Evolutionary conservation across 352 stramenopile species (phyloP), one percentile per base, ranked within the genome.

Genomic region (Pelagophyceae sp.): DNA sequence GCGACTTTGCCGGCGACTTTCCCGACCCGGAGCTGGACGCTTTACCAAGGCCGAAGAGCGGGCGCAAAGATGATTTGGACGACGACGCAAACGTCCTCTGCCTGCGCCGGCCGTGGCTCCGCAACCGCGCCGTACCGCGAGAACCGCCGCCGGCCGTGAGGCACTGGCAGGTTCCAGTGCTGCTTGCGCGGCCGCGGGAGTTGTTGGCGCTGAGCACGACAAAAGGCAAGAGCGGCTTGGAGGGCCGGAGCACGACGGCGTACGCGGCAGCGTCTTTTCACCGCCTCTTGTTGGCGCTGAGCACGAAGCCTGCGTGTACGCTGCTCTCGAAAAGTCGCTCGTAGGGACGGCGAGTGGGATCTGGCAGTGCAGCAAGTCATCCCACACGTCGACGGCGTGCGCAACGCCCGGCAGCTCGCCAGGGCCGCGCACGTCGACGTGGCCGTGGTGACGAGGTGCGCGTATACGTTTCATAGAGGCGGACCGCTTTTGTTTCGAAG

Each of bases 361-460:
- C 67, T 74, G 35, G 67, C 67, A 3, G 38, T 74, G 20, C 67
- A 74, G 38, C 67, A 74, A 37, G 67, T 74, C 67, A 74, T 74
- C 67, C 67, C 67, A 11, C 67, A 74, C 67, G 67, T 74, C 67
- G 38, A 74, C 67, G 67, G 67, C 35, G 38, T 74, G 15, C 67
- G 67, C 20, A 32, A 51, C 67, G 67, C 38, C 11, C 19, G 31
- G 35, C 67, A 74, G 67, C 5, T 74, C 20, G 67, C 67, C 17
- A 5, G 35, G 5, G 67, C 67, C 15, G 33, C 67, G 35, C 67
- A 35, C 23, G 67, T 74, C 37, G 67, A 74, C 37, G 20, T 74
- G 5, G 67, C 20, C 35, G 38, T 74, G 5, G 35, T 74, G 2
- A 1, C n/a, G 2, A 11, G 38, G 37, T 54, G 35, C 35, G 17